These are phyloP conservation scores for Cryptococcus hybrid DNA, from an alignment of 1,284 basidiomycete species.

Conservation along the genomic window DNA sequence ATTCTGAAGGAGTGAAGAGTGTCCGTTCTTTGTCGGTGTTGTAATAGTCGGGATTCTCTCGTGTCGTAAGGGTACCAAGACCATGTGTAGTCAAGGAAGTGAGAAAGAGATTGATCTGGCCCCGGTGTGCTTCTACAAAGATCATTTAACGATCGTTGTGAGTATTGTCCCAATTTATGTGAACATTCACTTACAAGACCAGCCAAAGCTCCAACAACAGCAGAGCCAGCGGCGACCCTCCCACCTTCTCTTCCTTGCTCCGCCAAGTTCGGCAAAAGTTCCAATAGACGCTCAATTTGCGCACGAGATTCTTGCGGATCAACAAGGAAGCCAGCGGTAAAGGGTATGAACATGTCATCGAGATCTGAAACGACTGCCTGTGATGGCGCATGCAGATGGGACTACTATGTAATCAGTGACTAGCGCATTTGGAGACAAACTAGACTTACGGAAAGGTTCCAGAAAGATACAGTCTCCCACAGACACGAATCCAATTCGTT, in stretches of 20 bases:
- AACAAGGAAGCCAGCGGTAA: slow-evolving; percentile 73
- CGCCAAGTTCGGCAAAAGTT: slow-evolving; percentile 66
- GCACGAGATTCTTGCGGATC: slow-evolving; percentile 65
- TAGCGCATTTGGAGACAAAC: slow-evolving; percentile 5
- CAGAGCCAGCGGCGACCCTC: slow-evolving; percentile 73
- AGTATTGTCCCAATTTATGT: slow-evolving; percentile 1
- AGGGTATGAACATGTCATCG: slow-evolving; percentile 85
- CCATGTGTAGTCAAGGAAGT: slow-evolving; percentile 76
- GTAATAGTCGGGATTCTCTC: slow-evolving; percentile 71
- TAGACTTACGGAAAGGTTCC: slow-evolving; percentile 74
- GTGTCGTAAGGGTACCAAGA: slow-evolving; percentile 62
- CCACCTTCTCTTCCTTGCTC: slow-evolving; percentile 49
- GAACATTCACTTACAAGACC: slow-evolving; percentile 59
- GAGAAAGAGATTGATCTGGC: slow-evolving; percentile 81
- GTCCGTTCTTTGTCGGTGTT: slow-evolving; percentile 86
- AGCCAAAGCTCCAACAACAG: slow-evolving; percentile 68
- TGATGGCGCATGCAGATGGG: slow-evolving; percentile 59
- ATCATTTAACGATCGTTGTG: not conserved
- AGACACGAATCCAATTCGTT: slow-evolving; percentile 73
- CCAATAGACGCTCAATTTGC: slow-evolving; percentile 53
- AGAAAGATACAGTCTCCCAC: slow-evolving; percentile 88
- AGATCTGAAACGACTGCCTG: slow-evolving; percentile 88
- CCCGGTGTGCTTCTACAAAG: slow-evolving; percentile 71
- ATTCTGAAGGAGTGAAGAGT: slow-evolving; percentile 72
- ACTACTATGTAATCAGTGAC: slow-evolving; percentile 46